These are phyloP conservation scores for Aulographum hederae DNA, from an alignment of 2,329 filamentous ascomycete genomes.

Conservation along the genomic window DNA sequence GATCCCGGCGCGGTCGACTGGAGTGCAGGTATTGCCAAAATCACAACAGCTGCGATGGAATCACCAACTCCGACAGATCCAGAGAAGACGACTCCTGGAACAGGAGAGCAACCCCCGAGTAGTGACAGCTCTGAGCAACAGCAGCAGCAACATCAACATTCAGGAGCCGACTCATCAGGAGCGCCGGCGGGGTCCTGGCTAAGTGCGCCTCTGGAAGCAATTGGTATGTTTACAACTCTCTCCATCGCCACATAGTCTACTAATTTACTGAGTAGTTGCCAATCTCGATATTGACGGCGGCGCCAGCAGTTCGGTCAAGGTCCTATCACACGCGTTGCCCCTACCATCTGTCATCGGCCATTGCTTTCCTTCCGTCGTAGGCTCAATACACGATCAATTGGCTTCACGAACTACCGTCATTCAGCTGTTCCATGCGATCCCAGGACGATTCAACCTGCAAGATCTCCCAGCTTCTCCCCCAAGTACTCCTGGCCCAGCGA, in stretches of 20 bases:
- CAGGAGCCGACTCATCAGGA: background rate
- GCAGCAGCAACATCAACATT: constrained; percentile 1
- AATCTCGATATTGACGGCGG: constrained; percentile 15
- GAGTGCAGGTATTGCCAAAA: constrained; percentile 16
- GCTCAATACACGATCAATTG: constrained; percentile 33
- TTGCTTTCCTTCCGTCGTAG: constrained; percentile 36
- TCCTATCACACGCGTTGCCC: constrained; percentile 42
- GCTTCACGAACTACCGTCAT: constrained; percentile 37
- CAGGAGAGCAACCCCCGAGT: no score
- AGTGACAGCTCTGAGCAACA: constrained; percentile 1
- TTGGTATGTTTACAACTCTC: constrained; percentile 1
- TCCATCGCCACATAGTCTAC: constrained; percentile 5
- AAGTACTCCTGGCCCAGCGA: constrained; percentile 33
- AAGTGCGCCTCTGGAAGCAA: constrained; percentile 5
- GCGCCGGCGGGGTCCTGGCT: constrained; percentile 5
- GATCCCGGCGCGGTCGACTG: constrained; percentile 23
- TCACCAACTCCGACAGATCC: constrained; percentile 22
- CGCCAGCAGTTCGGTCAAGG: constrained; percentile 26
- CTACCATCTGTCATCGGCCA: constrained; percentile 31
- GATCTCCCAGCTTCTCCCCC: constrained; percentile 46
- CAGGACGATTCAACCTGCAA: constrained; percentile 40
- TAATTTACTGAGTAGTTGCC: constrained; percentile 12
- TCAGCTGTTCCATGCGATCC: constrained; percentile 45
- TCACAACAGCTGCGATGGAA: constrained; percentile 17
- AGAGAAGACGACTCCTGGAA: constrained; percentile 5